Percentiles rank a stretch among this genome's conserved stretches.
phyloP scores from a whole-genome alignment of 208 protist genomes.

The Leishmania mexicana region DNA sequence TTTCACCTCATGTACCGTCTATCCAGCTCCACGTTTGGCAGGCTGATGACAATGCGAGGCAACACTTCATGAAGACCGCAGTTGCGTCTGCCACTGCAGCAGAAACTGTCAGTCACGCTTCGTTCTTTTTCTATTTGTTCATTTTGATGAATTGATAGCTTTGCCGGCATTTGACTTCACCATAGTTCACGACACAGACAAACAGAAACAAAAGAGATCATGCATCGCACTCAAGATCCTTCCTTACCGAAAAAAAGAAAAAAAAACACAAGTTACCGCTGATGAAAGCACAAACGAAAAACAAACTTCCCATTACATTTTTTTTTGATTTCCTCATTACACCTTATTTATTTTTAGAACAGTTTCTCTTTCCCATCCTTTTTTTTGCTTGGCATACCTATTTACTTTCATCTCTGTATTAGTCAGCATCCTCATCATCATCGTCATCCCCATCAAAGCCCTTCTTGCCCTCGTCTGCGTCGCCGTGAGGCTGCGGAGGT shows the following conservation, averaged over 20 bases:
- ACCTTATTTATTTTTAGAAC: neutral
- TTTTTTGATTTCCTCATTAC: neutral
- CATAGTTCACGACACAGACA: neutral
- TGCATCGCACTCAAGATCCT: neutral
- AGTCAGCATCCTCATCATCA: conserved; percentile 79
- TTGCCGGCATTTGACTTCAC: neutral
- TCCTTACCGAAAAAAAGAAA: neutral
- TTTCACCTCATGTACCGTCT: neutral
- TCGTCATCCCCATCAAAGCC: conserved; percentile 67
- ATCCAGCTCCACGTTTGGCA: neutral
- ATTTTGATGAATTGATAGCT: neutral
- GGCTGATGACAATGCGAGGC: neutral
- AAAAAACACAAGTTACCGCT: neutral
- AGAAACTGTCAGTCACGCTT: neutral
- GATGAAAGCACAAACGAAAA: neutral
- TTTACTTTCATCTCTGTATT: neutral
- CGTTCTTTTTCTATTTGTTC: neutral
- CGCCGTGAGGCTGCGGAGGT: conserved; percentile 78
- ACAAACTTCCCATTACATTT: neutral
- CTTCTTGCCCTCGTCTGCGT: conserved; percentile 48
- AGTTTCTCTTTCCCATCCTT: neutral
- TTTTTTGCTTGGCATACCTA: conserved; percentile 2
- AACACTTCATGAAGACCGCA: neutral
- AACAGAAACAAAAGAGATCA: neutral
- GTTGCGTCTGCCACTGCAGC: neutral